These are phyloP conservation scores for Pichia sp. DNA, from an alignment of 1,139 yeast species.

Conservation along the genomic window DNA sequence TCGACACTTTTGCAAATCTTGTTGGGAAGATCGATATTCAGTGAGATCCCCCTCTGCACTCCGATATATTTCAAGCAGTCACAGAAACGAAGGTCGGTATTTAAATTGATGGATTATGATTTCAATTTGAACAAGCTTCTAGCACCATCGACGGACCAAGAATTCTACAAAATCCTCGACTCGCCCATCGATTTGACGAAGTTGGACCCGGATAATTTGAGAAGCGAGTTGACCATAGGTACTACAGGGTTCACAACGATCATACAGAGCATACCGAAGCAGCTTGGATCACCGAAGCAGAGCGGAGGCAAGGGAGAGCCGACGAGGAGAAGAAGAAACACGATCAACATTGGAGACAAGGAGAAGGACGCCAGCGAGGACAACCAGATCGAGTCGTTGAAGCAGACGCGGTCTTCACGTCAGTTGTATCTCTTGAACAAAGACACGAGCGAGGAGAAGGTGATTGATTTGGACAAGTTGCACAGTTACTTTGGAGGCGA, in stretches of 20 bases:
- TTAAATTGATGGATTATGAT: slow-evolving; percentile 32
- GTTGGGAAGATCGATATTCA: slow-evolving; percentile 30
- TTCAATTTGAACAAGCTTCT: slow-evolving; percentile 28
- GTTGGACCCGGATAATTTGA: slow-evolving; percentile 26
- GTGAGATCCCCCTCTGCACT: slow-evolving; percentile 32
- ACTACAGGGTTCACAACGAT: slow-evolving; percentile 20
- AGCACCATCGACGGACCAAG: slow-evolving; percentile 24
- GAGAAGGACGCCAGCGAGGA: slow-evolving; percentile 11
- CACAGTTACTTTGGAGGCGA: slow-evolving; percentile 29
- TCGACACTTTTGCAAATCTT: slow-evolving; percentile 31
- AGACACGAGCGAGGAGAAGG: slow-evolving; percentile 22
- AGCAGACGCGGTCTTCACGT: slow-evolving; percentile 29
- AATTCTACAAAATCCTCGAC: slow-evolving; percentile 25
- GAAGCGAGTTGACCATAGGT: slow-evolving; percentile 25
- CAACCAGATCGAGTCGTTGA: slow-evolving; percentile 17
- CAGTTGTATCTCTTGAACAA: slow-evolving; percentile 26
- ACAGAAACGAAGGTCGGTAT: slow-evolving; percentile 22
- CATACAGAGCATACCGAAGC: slow-evolving; percentile 23
- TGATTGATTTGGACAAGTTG: slow-evolving; percentile 28
- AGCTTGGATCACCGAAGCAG: slow-evolving; percentile 9
- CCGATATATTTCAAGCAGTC: slow-evolving; percentile 32
- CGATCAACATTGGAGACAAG: slow-evolving; percentile 23
- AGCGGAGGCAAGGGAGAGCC: background rate
- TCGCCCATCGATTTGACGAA: slow-evolving; percentile 27
- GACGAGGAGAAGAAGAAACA: slow-evolving; percentile 28